These are phyloP conservation scores for Xerocomus minutiporus DNA, from an alignment of 1,284 basidiomycete genomes.

Conservation along the genomic window DNA sequence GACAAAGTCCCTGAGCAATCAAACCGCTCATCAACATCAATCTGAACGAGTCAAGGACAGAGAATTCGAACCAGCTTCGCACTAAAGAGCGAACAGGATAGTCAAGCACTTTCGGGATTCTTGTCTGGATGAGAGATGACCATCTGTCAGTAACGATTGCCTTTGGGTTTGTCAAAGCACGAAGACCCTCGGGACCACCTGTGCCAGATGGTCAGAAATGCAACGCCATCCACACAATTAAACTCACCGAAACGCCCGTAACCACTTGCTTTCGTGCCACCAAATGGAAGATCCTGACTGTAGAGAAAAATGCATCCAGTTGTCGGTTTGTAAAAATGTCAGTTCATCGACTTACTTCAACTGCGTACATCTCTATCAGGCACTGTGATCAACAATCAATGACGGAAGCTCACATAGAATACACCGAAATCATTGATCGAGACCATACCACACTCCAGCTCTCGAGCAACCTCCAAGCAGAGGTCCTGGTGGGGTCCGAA, in stretches of 20 bases:
- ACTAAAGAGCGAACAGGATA: slow-evolving; percentile 82
- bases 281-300: slow-evolving; percentile 93
- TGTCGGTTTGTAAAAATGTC: slow-evolving; percentile 1
- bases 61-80: slow-evolving; percentile 70
- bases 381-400: slow-evolving; percentile 2
- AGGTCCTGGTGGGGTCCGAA: slow-evolving; percentile 79
- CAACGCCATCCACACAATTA: slow-evolving; percentile 3
- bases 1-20: slow-evolving; percentile 64
- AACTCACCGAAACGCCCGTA: slow-evolving; percentile 80
- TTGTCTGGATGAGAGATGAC: slow-evolving; percentile 78
- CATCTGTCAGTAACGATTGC: slow-evolving; percentile 82
- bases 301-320: slow-evolving; percentile 17
- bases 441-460: slow-evolving; percentile 92
- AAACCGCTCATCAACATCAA: slow-evolving; percentile 6
- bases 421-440: slow-evolving; percentile 93
- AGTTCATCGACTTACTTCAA: slow-evolving; percentile 49
- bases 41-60: slow-evolving; percentile 5
- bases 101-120: slow-evolving; percentile 81
- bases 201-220: slow-evolving; percentile 7
- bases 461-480: slow-evolving; percentile 73
- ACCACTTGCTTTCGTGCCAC: slow-evolving; percentile 84
- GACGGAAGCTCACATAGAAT: slow-evolving; percentile 67
- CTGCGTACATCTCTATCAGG: slow-evolving; percentile 33
- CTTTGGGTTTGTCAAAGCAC: slow-evolving; percentile 82
- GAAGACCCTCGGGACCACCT: slow-evolving; percentile 90